phyloP scores from a whole-genome alignment of 2,329 filamentous ascomycete species.

The Apiospora hydei region DNA sequence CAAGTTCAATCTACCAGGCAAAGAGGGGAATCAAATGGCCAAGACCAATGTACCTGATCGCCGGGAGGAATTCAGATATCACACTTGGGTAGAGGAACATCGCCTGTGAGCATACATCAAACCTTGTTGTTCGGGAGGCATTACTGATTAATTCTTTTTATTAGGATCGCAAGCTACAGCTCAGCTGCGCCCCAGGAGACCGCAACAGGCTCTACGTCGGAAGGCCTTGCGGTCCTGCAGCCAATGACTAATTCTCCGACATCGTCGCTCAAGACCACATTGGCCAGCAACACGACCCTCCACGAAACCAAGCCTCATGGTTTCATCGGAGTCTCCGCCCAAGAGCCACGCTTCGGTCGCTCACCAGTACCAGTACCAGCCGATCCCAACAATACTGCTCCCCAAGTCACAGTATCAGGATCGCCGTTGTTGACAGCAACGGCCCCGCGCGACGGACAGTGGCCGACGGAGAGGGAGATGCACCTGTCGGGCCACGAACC shows the following conservation, averaged over 20 bases:
- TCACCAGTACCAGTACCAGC: constrained; percentile 31
- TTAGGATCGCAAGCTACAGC: constrained; percentile 16
- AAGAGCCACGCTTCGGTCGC: constrained; percentile 27
- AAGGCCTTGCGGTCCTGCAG: constrained; percentile 34
- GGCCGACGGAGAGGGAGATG: constrained; percentile 50
- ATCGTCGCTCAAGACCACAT: constrained; percentile 39
- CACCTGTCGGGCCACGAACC: constrained; percentile 68
- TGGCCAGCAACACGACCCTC: constrained; percentile 19
- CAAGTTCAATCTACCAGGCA: constrained; percentile 79
- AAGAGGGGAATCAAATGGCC: constrained; percentile 86
- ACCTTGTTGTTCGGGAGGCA: background rate
- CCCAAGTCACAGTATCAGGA: constrained; percentile 23
- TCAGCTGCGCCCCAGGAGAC: background rate
- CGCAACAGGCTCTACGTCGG: constrained; percentile 30
- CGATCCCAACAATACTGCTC: constrained; percentile 21
- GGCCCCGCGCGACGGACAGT: constrained; percentile 43
- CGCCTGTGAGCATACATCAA: constrained; percentile 71
- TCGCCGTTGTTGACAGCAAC: constrained; percentile 33
- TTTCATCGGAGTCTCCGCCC: constrained; percentile 1
- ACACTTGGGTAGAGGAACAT: constrained; percentile 84
- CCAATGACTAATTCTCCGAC: constrained; percentile 36
- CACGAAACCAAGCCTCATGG: constrained; percentile 22
- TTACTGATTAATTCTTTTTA: constrained; percentile 27
- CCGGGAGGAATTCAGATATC: constrained; percentile 85
- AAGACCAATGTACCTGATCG: constrained; percentile 98